Conservation (phyloP, 1,284 basidiomycete species). For the Cutaneotrichosporon curvatum region DNA sequence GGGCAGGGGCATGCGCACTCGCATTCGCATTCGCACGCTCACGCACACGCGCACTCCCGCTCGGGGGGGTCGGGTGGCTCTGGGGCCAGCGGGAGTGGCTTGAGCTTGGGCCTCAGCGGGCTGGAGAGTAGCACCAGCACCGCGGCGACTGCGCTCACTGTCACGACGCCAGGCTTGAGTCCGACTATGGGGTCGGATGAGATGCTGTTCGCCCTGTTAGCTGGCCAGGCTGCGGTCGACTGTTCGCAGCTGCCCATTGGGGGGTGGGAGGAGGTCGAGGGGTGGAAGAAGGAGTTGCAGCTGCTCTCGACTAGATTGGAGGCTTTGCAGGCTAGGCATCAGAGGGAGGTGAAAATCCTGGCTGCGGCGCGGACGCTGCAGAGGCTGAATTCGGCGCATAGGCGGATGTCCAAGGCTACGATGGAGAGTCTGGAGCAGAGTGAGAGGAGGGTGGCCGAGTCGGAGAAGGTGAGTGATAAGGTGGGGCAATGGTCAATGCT, state of each 20-base stretch:
- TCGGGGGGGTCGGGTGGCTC: background rate
- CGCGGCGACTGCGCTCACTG: slow-evolving; percentile 2
- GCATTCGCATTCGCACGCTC: background rate
- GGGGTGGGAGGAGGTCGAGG: slow-evolving; percentile 78
- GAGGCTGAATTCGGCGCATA: slow-evolving; percentile 43
- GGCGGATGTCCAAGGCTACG: slow-evolving; percentile 45
- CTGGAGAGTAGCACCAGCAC: background rate
- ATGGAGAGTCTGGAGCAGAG: slow-evolving; percentile 44
- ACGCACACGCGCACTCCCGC: background rate
- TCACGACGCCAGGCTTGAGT: background rate
- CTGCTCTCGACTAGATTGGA: slow-evolving; percentile 37
- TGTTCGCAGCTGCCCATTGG: slow-evolving; percentile 67
- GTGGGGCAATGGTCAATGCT: slow-evolving; percentile 1
- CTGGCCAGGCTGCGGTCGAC: slow-evolving; percentile 69
- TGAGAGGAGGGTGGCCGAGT: slow-evolving; percentile 43
- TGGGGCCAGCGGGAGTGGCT: background rate
- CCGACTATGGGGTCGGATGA: slow-evolving; percentile 52
- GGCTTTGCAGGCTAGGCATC: slow-evolving; percentile 38
- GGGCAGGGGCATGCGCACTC: background rate
- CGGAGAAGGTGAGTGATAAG: slow-evolving; percentile 41
- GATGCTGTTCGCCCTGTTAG: slow-evolving; percentile 69
- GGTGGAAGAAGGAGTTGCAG: slow-evolving; percentile 63
- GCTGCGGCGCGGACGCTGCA: slow-evolving; percentile 45
- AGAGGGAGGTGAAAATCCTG: slow-evolving; percentile 46
- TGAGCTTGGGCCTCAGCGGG: background rate